Evolutionary conservation across 108 stramenopile species (phyloP), one percentile per base, ranked within the genome.

Genomic region (Nitzschia sp.): DNA sequence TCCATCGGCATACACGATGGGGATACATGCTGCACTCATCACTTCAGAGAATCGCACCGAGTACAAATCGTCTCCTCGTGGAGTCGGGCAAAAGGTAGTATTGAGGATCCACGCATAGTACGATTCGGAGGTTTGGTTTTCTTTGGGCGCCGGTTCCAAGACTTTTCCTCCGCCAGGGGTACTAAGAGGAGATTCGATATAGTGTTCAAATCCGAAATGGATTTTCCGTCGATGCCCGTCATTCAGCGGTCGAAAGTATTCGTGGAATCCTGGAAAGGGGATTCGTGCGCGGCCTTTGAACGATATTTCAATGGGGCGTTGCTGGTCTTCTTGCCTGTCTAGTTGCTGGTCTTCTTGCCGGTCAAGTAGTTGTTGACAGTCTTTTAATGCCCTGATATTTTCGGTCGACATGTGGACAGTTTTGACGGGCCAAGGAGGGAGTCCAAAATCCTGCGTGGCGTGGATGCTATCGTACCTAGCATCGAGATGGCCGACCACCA

Each of bases 21-120:
- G 82, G 29, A 83, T 73, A 2, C 74, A 65, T 16, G 78, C 82
- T 0, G 73, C 73, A 16, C 48, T 35, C 54, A 79, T 45, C 22
- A 54, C 59, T 57, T 83, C 75, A 0, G 75, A 41, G 34, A 79
- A 83, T 0, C 82, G 58, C 57, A 79, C 78, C 46, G 62, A 50
- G 63, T 79, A 83, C 11, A 35, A 19, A 58, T 83, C 76, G 47
- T 83, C 82, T 0, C 82, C 78, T 1, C 82, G 68, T 15, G 82
- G 78, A 22, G 55, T 58, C 1, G 30, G 17, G 13, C 69, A 69
- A 65, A 83, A 79, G 13, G 23, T 29, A 0, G 72, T 11, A 41
- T 41, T 41, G 11, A 41, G 6, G 13, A 41, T 41, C 38, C 38
- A 41, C 13, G 38, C 38, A 41, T 41, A 41, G 38, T 41, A 41